phyloP scores from a whole-genome alignment of 2,329 filamentous ascomycete genomes.

The Blastomyces parvus region DNA sequence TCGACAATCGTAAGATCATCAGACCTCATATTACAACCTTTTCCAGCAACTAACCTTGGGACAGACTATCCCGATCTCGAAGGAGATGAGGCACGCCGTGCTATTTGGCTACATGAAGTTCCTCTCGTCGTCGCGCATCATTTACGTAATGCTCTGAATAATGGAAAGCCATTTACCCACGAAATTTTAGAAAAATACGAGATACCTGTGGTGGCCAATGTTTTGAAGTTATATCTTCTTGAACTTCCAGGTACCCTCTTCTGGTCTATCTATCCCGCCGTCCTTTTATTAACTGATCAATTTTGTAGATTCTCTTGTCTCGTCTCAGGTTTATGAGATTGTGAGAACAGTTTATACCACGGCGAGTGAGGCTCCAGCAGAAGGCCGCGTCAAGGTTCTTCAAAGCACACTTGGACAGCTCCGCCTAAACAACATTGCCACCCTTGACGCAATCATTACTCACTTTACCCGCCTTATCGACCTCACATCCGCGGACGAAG shows the following conservation, averaged over 20 bases:
- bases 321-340: slow-evolving; percentile 97
- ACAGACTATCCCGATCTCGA: slow-evolving; percentile 87
- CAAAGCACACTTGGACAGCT: slow-evolving; percentile 94
- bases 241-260: slow-evolving; percentile 71
- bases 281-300: slow-evolving; percentile 10
- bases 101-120: slow-evolving; percentile 91
- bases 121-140: slow-evolving; percentile 76
- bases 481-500: slow-evolving; percentile 87
- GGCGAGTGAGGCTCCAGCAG: slow-evolving; percentile 63
- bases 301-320: slow-evolving; percentile 82
- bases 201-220: slow-evolving; percentile 83
- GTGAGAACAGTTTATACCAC: slow-evolving; percentile 93
- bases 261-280: neutral
- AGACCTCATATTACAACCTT: slow-evolving; percentile 2
- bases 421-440: slow-evolving; percentile 92
- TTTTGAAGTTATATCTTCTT: slow-evolving; percentile 86
- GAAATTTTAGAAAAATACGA: slow-evolving; percentile 81
- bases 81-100: slow-evolving; percentile 83
- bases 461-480: slow-evolving; percentile 97
- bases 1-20: slow-evolving; percentile 61
- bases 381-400: slow-evolving; percentile 75
- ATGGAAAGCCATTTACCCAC: slow-evolving; percentile 66
- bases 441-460: slow-evolving; percentile 95
- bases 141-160: slow-evolving; percentile 73
- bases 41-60: neutral